phyloP scores from a whole-genome alignment of 306 rosid genomes.

The Dryas alaskensis region DNA sequence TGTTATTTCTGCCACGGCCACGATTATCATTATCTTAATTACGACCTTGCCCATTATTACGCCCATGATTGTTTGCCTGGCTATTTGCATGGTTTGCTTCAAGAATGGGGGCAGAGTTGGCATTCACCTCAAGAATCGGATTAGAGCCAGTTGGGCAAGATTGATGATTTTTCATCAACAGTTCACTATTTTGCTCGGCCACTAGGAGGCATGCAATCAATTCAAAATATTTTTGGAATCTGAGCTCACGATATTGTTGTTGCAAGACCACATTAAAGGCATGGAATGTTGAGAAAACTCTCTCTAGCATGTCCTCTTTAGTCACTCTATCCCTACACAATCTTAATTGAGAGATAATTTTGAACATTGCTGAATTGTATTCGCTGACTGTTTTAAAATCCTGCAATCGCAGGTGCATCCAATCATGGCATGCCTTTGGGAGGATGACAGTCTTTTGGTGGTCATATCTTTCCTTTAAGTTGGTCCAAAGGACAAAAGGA shows the following conservation, averaged over 20 bases:
- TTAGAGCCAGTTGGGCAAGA: not conserved
- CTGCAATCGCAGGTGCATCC: not conserved
- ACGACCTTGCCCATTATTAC: too few species aligned
- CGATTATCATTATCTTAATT: too few species aligned
- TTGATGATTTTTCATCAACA: not conserved
- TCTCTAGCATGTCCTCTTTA: not conserved
- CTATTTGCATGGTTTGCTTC: too few species aligned
- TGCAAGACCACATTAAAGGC: not conserved
- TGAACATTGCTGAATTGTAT: not conserved
- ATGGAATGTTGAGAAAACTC: not conserved
- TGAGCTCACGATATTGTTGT: not conserved
- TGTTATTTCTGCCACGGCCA: too few species aligned
- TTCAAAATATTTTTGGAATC: not conserved
- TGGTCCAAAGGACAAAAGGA: not conserved
- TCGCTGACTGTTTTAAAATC: not conserved
- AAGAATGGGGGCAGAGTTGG: too few species aligned
- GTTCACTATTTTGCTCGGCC: slow-evolving; percentile 1
- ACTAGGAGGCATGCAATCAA: not conserved
- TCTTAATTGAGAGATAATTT: not conserved
- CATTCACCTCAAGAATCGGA: not conserved
- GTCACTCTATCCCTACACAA: not conserved
- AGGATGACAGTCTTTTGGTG: not conserved
- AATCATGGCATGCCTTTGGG: not conserved
- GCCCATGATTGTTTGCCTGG: too few species aligned
- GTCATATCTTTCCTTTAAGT: not conserved